Base-by-base conservation (phyloP, 2,329 filamentous ascomycete species). In the Nemania abortiva region DNA sequence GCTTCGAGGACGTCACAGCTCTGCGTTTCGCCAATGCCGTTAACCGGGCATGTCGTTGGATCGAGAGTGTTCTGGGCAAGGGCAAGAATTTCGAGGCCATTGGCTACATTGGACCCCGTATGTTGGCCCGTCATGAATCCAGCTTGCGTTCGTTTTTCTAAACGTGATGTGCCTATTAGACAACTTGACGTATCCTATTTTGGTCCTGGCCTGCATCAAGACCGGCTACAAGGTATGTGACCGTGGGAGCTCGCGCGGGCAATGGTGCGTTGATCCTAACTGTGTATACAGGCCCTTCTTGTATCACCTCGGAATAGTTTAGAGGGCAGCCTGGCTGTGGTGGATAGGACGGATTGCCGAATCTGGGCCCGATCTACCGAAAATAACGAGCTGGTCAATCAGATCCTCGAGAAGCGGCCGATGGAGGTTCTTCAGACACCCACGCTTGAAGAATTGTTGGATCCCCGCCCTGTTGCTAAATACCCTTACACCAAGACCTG, bases 51-150 rank as follows among this genome's bases (percentile, higher is more conserved):
- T 70, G 70, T 31, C 70, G 68, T 45, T 74, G 71, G 71, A 68
- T 74, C 34, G 73, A 74, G 58, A 55, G 71, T 47, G 64, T 71
- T 42, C 31, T 74, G 6, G 66, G 70, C 20, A 66, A 47, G 66
- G 67, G 71, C 45, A 71, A 73, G 62, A 72, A 71, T 37, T 74
- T 74, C 42, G 73, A 73, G 39, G 68, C 73, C 22, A 68, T 73
- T 22, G 73, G 73, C 7, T 74, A 73, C 24, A 74, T 74, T 49
- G 73, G 73, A 29, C 73, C 73, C 54, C 71, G 73, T 74, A 70
- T 6, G 71, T 71, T 57, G 6, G 22, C 37, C 15, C 18, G 42
- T 24, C 13, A 5, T n/a, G 39, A n/a, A 45, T 1, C n/a, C 11
- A n/a, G 10, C 50, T 37, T 18, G 29, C 3, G 20, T 7, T 11